A percentile compares a stretch with the other conserved stretches of the same genome.
Conservation (phyloP, 768 basidiomycete species). For the Naganishia vaughanmartiniae region DNA sequence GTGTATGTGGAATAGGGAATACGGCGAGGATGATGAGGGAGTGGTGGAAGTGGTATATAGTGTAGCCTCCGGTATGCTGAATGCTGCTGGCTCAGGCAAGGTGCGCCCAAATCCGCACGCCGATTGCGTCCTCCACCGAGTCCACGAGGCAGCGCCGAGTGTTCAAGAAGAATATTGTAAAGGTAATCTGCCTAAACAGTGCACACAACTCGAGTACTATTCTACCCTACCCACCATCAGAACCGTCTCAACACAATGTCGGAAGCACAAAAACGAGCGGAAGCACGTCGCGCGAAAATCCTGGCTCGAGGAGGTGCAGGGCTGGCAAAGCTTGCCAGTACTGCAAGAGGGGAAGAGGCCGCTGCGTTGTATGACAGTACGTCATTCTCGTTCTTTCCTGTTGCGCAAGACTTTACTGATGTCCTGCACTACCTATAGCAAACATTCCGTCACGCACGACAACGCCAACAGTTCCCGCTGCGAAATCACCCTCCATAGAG, state of each 20-base stretch:
- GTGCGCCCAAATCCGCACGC: no score
- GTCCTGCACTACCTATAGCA: neutral
- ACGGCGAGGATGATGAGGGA: neutral
- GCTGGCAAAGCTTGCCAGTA: constrained; percentile 46
- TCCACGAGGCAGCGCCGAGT: no score
- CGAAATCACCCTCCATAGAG: neutral
- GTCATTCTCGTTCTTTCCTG: constrained; percentile 15
- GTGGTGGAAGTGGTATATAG: neutral
- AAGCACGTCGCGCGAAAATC: constrained; percentile 50
- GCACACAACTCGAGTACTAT: neutral
- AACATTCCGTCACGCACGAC: neutral
- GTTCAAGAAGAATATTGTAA: no score
- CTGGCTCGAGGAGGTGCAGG: constrained; percentile 45
- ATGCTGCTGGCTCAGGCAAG: no score
- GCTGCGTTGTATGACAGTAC: constrained; percentile 45
- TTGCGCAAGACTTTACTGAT: no score
- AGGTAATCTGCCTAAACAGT: no score
- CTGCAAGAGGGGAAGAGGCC: constrained; percentile 50
- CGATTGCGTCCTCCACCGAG: no score
- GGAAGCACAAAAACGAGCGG: constrained; percentile 46
- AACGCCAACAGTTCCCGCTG: neutral
- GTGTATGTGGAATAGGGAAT: neutral
- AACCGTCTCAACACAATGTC: constrained; percentile 22
- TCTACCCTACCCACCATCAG: neutral
- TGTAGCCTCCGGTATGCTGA: neutral